Evolutionary conservation across 345 rosid species (phyloP).

Genomic region (Trapa bicornis): DNA sequence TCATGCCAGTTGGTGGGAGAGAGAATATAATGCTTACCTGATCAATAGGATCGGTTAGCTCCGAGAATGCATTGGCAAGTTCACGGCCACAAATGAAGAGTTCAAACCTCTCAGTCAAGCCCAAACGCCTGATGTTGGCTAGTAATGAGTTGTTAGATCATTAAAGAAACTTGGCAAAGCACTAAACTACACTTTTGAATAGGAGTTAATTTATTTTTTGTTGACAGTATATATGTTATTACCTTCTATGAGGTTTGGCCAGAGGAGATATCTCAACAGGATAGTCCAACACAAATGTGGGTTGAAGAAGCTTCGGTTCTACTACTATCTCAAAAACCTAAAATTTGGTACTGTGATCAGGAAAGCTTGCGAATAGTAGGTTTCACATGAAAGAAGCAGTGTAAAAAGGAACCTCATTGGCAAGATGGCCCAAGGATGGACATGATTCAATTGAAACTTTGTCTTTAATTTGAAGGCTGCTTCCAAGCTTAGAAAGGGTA

Average conservation of each 20-base stretch:
- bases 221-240: slow-evolving; percentile 4
- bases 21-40: slow-evolving; percentile 38
- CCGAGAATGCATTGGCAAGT: slow-evolving; percentile 93
- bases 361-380: neutral
- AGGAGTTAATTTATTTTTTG: neutral
- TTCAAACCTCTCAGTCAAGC: slow-evolving; percentile 94
- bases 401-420: slow-evolving; percentile 51
- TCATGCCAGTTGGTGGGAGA: neutral
- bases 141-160: slow-evolving; percentile 3
- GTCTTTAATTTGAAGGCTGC: slow-evolving; percentile 52
- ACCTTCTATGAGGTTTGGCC: slow-evolving; percentile 89
- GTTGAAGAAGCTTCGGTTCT: slow-evolving; percentile 88
- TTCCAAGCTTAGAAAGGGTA: slow-evolving; percentile 39
- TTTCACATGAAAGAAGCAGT: neutral
- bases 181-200: neutral
- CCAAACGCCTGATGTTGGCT: slow-evolving; percentile 25
- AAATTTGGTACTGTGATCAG: slow-evolving; percentile 1
- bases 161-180: neutral
- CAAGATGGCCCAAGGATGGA: slow-evolving; percentile 72
- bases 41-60: slow-evolving; percentile 84
- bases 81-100: slow-evolving; percentile 94
- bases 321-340: slow-evolving; percentile 84
- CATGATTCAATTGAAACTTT: slow-evolving; percentile 56
- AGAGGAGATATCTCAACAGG: slow-evolving; percentile 92
- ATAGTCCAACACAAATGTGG: slow-evolving; percentile 91